These are phyloP conservation scores for Aspergillus jensenii DNA, from an alignment of 2,329 filamentous ascomycete species.

Conservation along the genomic window DNA sequence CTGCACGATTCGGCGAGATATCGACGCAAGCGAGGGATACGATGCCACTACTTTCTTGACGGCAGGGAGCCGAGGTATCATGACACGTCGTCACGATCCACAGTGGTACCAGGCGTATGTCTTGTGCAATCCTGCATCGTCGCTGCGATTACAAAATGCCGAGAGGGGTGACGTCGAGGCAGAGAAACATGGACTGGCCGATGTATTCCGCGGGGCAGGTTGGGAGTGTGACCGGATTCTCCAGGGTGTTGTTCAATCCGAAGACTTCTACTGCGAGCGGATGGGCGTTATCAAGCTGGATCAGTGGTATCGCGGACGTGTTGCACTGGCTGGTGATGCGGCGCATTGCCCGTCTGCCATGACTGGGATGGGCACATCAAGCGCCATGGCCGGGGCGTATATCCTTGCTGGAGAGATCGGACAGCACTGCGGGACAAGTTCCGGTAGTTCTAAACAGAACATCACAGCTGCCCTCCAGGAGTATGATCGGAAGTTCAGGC, in stretches of 20 bases:
- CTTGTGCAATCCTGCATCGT: constrained; percentile 23
- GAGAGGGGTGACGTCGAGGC: constrained; percentile 33
- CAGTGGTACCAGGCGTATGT: constrained; percentile 43
- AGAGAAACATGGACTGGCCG: constrained; percentile 42
- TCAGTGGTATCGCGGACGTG: constrained; percentile 47
- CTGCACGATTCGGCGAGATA: constrained; percentile 34
- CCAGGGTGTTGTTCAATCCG: constrained; percentile 36
- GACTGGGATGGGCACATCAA: constrained; percentile 37
- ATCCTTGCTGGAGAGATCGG: constrained; percentile 54
- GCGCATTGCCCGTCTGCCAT: constrained; percentile 33
- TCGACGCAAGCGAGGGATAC: constrained; percentile 33
- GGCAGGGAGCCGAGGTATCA: constrained; percentile 37
- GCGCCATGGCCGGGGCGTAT: constrained; percentile 47
- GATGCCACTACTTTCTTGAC: constrained; percentile 40
- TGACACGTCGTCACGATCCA: constrained; percentile 43
- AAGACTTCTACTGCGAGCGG: constrained; percentile 51
- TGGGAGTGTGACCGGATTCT: constrained; percentile 50
- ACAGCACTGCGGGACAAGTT: constrained; percentile 10
- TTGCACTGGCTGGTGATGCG: constrained; percentile 43
- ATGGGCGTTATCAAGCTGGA: constrained; percentile 48
- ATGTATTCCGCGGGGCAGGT: constrained; percentile 44
- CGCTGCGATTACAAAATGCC: constrained; percentile 25
- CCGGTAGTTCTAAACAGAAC: neutral
- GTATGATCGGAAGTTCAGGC: constrained; percentile 49
- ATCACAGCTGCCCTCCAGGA: constrained; percentile 26